A percentile compares a stretch with the other conserved stretches of the same genome.
phyloP scores from a whole-genome alignment of 139 green algal species.

The Chlamydomonas sp. region DNA sequence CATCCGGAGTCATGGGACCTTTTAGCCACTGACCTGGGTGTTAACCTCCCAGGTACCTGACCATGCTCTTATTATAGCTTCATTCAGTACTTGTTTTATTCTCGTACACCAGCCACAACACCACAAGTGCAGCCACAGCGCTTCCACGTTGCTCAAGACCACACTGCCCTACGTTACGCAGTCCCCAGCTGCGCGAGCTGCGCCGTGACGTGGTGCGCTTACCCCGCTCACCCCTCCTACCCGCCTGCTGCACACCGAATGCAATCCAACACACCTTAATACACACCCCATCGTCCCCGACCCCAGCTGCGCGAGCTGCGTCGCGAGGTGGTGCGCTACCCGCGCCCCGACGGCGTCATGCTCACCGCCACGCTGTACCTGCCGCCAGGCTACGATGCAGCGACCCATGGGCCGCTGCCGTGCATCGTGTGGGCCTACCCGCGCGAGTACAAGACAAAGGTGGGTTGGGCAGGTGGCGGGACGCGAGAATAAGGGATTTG shows the following conservation, averaged over 20 bases:
- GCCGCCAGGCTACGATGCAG: slow-evolving; percentile 86
- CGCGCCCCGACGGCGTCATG: slow-evolving; percentile 90
- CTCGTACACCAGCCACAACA: not conserved
- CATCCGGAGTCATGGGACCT: too few relatives aligned
- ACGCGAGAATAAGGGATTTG: too few relatives aligned
- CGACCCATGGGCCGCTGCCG: slow-evolving; percentile 86
- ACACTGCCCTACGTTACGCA: too few relatives aligned
- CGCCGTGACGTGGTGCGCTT: too few relatives aligned
- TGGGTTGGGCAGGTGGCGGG: slow-evolving; percentile 2
- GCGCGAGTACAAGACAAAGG: slow-evolving; percentile 89
- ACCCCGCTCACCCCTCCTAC: not conserved
- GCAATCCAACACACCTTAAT: not conserved
- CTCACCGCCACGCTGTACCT: slow-evolving; percentile 96
- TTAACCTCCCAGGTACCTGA: too few relatives aligned
- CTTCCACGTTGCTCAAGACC: too few relatives aligned
- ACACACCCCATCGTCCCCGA: not conserved
- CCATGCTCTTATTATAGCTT: too few relatives aligned
- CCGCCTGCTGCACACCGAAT: not conserved
- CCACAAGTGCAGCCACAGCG: too few relatives aligned
- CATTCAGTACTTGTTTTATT: too few relatives aligned
- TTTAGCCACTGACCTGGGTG: too few relatives aligned
- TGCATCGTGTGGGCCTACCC: slow-evolving; percentile 97
- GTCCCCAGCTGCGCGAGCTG: too few relatives aligned
- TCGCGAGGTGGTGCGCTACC: slow-evolving; percentile 90
- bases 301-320: slow-evolving; percentile 83